Evolutionary conservation across 1,139 yeast species (phyloP).

Genomic region (Geotrichum aggregatum): DNA sequence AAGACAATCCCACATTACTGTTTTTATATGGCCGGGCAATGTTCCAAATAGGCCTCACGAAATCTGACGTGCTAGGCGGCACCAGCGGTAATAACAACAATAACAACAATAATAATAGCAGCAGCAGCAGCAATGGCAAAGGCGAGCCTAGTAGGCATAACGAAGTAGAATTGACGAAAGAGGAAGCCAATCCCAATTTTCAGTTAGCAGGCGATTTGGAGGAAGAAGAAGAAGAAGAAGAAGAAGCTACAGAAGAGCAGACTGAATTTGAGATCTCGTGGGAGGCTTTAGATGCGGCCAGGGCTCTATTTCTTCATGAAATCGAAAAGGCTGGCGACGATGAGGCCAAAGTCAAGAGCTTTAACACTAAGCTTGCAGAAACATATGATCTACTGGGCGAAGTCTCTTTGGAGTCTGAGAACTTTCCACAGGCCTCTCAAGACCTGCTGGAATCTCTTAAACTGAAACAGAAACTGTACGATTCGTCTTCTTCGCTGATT

Average conservation of each 20-base stretch:
- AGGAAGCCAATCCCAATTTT: conserved; percentile 14
- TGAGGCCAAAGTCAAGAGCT: conserved; percentile 31
- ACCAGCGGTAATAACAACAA: neutral
- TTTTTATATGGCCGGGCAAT: conserved; percentile 76
- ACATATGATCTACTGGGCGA: conserved; percentile 82
- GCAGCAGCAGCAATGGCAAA: neutral
- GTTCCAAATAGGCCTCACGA: conserved; percentile 70
- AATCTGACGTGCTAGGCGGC: conserved; percentile 73
- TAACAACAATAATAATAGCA: neutral
- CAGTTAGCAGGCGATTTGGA: conserved; percentile 36
- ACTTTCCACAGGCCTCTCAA: conserved; percentile 67
- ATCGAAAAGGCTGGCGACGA: conserved; percentile 36
- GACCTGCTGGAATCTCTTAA: conserved; percentile 60
- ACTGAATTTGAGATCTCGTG: conserved; percentile 82
- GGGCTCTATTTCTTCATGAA: conserved; percentile 56
- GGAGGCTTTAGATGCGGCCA: conserved; percentile 75
- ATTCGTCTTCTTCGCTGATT: conserved; percentile 52
- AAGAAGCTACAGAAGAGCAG: conserved; percentile 45
- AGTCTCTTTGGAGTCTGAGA: conserved; percentile 77
- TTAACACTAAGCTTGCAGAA: conserved; percentile 60
- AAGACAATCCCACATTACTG: conserved; percentile 68
- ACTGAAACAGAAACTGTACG: conserved; percentile 53
- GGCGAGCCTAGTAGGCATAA: conserved; percentile 37
- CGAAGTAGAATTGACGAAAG: conserved; percentile 33
- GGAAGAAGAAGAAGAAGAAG: conserved; percentile 40